Percentiles rank a stretch among this genome's conserved stretches.
Evolutionary conservation across 768 basidiomycete species (phyloP).

Genomic region (Boletellus ananas): DNA sequence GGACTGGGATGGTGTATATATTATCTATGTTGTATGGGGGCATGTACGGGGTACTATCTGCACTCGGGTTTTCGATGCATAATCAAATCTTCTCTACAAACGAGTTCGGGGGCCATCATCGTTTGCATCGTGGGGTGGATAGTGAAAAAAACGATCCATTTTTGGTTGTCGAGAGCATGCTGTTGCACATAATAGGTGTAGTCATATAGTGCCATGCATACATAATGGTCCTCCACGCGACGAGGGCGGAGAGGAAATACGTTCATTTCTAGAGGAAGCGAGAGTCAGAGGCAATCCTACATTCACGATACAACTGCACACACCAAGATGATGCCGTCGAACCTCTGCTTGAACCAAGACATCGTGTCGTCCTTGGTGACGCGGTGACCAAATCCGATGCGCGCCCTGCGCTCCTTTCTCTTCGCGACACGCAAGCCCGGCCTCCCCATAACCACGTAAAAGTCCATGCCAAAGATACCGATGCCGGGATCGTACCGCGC

Average conservation of each 20-base stretch:
- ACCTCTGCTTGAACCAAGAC: slow-evolving; percentile 99
- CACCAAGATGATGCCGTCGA: slow-evolving; percentile 96
- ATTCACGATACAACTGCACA: slow-evolving; percentile 26
- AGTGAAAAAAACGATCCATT: slow-evolving; percentile 14
- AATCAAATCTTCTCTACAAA: background rate
- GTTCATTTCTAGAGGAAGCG: slow-evolving; percentile 23
- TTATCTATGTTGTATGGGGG: slow-evolving; percentile 13
- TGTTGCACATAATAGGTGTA: slow-evolving; percentile 20
- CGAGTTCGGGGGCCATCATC: no score
- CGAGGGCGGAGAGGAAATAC: slow-evolving; percentile 8
- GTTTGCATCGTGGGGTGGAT: background rate
- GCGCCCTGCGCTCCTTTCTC: slow-evolving; percentile 84
- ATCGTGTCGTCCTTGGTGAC: slow-evolving; percentile 96
- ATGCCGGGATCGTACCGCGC: slow-evolving; percentile 98
- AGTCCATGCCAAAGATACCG: slow-evolving; percentile 99
- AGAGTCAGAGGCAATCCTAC: background rate
- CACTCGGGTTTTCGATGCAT: slow-evolving; percentile 1
- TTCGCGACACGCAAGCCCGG: slow-evolving; percentile 89
- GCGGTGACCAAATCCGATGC: slow-evolving; percentile 83
- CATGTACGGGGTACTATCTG: slow-evolving; percentile 10
- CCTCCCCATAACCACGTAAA: slow-evolving; percentile 96
- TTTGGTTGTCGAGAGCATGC: slow-evolving; percentile 21
- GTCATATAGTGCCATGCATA: slow-evolving; percentile 27
- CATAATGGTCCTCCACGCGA: slow-evolving; percentile 4
- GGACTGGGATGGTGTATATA: background rate